Evolutionary conservation across 495 filamentous ascomycete genomes (phyloP).

Genomic region (Neurospora sp.): DNA sequence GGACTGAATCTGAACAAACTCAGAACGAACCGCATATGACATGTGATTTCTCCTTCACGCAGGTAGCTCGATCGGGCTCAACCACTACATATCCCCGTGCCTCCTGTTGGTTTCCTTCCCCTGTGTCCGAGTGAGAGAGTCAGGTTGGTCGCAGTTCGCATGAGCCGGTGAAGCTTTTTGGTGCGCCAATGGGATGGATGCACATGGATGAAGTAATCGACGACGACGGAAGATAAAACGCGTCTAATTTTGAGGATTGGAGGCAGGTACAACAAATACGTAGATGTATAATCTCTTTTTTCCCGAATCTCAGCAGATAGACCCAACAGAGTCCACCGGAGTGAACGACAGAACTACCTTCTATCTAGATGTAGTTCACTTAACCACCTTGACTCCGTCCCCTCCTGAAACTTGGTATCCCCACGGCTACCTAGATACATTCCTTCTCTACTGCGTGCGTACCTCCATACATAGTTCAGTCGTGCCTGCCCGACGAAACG

Average conservation of each 20-base stretch:
- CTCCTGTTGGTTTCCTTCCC: not conserved
- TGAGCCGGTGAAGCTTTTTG: not conserved
- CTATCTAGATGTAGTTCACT: not conserved
- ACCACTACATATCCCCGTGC: not conserved
- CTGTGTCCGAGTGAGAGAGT: not conserved
- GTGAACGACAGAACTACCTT: not conserved
- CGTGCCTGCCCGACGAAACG: not conserved
- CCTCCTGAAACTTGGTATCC: not conserved
- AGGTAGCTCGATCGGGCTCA: not conserved
- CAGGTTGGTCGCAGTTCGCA: not conserved
- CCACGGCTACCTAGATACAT: not conserved
- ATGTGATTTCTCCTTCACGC: not conserved
- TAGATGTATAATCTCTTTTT: not conserved
- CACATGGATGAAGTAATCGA: not conserved
- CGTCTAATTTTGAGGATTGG: not conserved
- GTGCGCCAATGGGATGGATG: not conserved
- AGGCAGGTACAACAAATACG: too few species aligned
- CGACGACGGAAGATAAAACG: not conserved
- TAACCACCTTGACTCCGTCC: not conserved
- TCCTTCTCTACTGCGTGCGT: not conserved
- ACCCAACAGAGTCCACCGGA: not conserved
- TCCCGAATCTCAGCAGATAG: not conserved
- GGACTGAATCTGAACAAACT: not conserved
- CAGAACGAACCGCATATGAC: not conserved
- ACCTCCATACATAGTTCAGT: not conserved